A percentile compares a stretch with the other conserved stretches of the same genome.
These are phyloP conservation scores for Crithidia acanthocephali DNA, from an alignment of 208 protist genomes.

Conservation along the genomic window DNA sequence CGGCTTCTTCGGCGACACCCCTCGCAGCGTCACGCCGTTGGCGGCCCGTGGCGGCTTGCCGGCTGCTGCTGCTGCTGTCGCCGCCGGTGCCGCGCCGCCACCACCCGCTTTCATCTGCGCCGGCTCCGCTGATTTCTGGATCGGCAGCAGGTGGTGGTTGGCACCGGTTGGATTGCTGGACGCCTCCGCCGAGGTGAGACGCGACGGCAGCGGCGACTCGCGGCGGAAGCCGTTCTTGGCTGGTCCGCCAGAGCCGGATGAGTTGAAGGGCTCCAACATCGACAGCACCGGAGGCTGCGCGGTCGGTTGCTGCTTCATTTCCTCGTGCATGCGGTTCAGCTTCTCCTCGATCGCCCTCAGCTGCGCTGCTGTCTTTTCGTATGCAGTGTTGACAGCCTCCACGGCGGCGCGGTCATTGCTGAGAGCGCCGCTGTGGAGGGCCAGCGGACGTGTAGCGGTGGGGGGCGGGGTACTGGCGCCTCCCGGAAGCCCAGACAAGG, in stretches of 20 bases:
- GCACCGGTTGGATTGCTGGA: slow-evolving; percentile 13
- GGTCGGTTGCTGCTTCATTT: slow-evolving; percentile 34
- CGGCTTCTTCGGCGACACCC: background rate
- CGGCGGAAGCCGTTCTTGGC: slow-evolving; percentile 4
- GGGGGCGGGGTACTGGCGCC: background rate
- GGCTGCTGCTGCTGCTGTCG: background rate
- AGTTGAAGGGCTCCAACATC: background rate
- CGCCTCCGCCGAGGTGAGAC: background rate
- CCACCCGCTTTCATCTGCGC: background rate
- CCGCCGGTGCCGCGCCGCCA: background rate
- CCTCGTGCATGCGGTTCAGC: slow-evolving; percentile 57
- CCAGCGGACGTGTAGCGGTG: background rate
- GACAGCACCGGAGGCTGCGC: background rate
- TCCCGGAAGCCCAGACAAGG: background rate
- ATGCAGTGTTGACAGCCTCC: slow-evolving; percentile 27
- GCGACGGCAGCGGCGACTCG: slow-evolving; percentile 13
- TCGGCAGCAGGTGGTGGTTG: slow-evolving; percentile 38
- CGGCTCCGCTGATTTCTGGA: slow-evolving; percentile 4
- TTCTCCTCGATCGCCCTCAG: slow-evolving; percentile 53
- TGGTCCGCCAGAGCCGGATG: background rate
- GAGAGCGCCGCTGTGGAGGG: background rate
- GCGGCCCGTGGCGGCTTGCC: background rate
- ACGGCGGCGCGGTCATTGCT: slow-evolving; percentile 11
- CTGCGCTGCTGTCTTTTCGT: slow-evolving; percentile 42
- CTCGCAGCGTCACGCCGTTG: background rate